Evolutionary conservation across 1,284 basidiomycete species (phyloP).

Genomic region (Sporisorium scitamineum): DNA sequence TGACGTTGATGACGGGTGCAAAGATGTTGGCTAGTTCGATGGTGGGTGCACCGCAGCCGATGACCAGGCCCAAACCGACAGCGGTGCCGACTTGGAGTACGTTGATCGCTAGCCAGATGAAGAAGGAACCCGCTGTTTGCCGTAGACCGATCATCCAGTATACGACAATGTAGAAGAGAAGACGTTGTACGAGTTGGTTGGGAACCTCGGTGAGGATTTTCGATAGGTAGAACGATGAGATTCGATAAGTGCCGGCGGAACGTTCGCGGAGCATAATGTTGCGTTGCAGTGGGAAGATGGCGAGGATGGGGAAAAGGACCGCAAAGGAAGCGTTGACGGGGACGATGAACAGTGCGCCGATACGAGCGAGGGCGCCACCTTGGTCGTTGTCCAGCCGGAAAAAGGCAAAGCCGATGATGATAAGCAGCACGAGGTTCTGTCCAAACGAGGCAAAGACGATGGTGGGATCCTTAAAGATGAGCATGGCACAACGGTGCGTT

Average conservation of each 20-base stretch:
- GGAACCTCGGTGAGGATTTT: slow-evolving; percentile 55
- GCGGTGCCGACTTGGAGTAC: slow-evolving; percentile 36
- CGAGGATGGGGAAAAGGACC: slow-evolving; percentile 51
- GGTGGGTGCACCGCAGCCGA: slow-evolving; percentile 39
- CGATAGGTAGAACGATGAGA: slow-evolving; percentile 48
- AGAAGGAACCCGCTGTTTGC: slow-evolving; percentile 34
- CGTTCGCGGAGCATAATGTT: slow-evolving; percentile 54
- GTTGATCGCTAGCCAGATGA: slow-evolving; percentile 56
- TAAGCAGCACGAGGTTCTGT: slow-evolving; percentile 41
- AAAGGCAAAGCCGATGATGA: slow-evolving; percentile 57
- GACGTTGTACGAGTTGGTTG: slow-evolving; percentile 42
- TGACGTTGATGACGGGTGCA: slow-evolving; percentile 58
- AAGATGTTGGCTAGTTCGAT: slow-evolving; percentile 56
- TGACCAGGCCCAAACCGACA: slow-evolving; percentile 42
- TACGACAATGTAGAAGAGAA: slow-evolving; percentile 32
- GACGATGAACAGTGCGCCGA: slow-evolving; percentile 56
- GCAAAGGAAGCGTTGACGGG: slow-evolving; percentile 50
- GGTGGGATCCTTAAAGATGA: slow-evolving; percentile 49
- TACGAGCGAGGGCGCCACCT: slow-evolving; percentile 47
- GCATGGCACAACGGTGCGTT: slow-evolving; percentile 43
- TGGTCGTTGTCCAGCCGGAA: slow-evolving; percentile 45
- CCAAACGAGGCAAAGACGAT: slow-evolving; percentile 49
- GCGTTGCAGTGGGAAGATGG: slow-evolving; percentile 51
- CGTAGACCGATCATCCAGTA: slow-evolving; percentile 57
- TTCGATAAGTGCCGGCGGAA: slow-evolving; percentile 50